Evolutionary conservation across 768 basidiomycete genomes (phyloP).

Genomic region (Megacollybia marginata): DNA sequence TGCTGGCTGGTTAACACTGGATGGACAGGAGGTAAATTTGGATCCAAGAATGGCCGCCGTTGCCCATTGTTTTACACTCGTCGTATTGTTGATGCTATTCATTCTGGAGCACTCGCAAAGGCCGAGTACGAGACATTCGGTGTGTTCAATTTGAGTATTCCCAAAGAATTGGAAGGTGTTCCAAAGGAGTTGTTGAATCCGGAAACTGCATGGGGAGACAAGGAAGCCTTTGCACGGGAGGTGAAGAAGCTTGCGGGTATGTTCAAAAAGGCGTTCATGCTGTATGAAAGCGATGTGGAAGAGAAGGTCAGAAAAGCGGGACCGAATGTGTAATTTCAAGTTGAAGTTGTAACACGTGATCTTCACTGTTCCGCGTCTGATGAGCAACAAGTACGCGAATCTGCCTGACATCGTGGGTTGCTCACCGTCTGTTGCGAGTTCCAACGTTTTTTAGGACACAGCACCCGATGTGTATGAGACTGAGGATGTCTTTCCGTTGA

Average conservation of each 20-base stretch:
- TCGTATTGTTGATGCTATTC: slow-evolving; percentile 94
- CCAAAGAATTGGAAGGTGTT: slow-evolving; percentile 76
- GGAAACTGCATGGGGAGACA: slow-evolving; percentile 76
- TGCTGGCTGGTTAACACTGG: slow-evolving; percentile 99
- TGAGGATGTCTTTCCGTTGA: slow-evolving; percentile 60
- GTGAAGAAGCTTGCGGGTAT: slow-evolving; percentile 82
- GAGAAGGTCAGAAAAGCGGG: slow-evolving; percentile 79
- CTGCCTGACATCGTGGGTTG: slow-evolving; percentile 84
- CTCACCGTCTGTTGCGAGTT: not conserved
- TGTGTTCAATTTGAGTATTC: slow-evolving; percentile 80
- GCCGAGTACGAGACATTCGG: slow-evolving; percentile 82
- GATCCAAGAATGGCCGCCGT: slow-evolving; percentile 72
- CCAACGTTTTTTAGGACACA: slow-evolving; percentile 53
- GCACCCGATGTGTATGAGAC: slow-evolving; percentile 92
- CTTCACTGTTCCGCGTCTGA: not conserved
- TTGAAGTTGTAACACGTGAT: not conserved
- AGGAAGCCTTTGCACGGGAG: slow-evolving; percentile 86
- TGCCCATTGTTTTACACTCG: slow-evolving; percentile 97
- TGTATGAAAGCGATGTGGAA: slow-evolving; percentile 84
- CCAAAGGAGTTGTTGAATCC: slow-evolving; percentile 91
- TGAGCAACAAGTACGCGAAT: slow-evolving; percentile 69
- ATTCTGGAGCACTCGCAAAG: slow-evolving; percentile 83
- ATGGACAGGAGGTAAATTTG: slow-evolving; percentile 93
- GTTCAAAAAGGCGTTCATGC: slow-evolving; percentile 90
- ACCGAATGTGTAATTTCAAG: slow-evolving; percentile 27